Evolutionary conservation across 352 stramenopile species (phyloP).

Genomic region (Globisporangium paddicum): DNA sequence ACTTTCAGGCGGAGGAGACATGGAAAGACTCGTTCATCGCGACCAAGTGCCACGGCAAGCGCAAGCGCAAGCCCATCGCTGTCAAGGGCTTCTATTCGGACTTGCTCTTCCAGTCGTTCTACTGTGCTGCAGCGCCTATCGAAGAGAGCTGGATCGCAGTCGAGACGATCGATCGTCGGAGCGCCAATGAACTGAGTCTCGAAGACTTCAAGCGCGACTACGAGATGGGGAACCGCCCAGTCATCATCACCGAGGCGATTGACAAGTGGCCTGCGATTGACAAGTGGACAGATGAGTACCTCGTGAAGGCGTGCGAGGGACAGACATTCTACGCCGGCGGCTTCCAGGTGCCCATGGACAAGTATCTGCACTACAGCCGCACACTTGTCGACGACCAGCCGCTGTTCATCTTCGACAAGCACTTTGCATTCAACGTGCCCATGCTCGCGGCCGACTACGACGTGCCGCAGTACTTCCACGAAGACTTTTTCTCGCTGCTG

Average conservation of each 20-base stretch:
- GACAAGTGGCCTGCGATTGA: conserved; percentile 56
- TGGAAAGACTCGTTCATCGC: conserved; percentile 75
- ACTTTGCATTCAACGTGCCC: conserved; percentile 85
- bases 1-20: conserved; percentile 42
- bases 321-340: conserved; percentile 73
- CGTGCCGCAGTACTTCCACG: conserved; percentile 73
- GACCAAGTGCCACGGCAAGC: conserved; percentile 27
- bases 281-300: conserved; percentile 75
- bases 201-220: conserved; percentile 64
- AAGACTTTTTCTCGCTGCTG: conserved; percentile 82
- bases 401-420: conserved; percentile 96
- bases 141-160: conserved; percentile 57
- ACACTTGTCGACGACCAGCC: conserved; percentile 81
- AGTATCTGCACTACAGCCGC: conserved; percentile 77
- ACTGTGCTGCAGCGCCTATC: conserved; percentile 61
- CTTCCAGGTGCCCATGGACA: conserved; percentile 71
- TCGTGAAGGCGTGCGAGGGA: conserved; percentile 35
- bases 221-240: conserved; percentile 63
- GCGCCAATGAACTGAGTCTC: conserved; percentile 41
- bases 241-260: conserved; percentile 78
- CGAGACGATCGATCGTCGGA: conserved; percentile 70
- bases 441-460: conserved; percentile 56
- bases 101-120: conserved; percentile 84
- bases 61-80: conserved; percentile 23
- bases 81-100: conserved; percentile 84